phyloP scores from a whole-genome alignment of 2,329 filamentous ascomycete genomes.

The Xylariaceae sp. region DNA sequence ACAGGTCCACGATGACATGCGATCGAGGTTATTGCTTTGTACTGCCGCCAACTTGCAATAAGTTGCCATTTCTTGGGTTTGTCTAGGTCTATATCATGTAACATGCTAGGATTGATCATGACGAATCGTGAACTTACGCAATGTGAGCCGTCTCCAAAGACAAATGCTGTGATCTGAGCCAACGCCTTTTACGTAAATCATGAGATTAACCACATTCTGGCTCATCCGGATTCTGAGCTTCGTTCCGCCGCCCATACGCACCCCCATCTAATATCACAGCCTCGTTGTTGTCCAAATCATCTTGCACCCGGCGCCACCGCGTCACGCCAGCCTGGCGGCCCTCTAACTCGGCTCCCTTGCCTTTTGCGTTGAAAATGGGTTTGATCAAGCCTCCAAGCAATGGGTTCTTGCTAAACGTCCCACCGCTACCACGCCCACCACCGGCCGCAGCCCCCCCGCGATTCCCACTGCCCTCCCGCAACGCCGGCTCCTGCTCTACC shows the following conservation, averaged over 20 bases:
- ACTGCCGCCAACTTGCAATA: too few species aligned
- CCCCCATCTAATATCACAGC: constrained; percentile 56
- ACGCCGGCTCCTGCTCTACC: constrained; percentile 10
- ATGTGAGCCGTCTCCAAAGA: too few species aligned
- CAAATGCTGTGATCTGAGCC: too few species aligned
- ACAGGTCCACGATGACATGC: too few species aligned
- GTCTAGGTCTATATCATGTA: too few species aligned
- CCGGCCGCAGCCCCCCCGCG: constrained; percentile 8
- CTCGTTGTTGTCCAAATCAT: constrained; percentile 56
- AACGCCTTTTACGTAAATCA: too few species aligned
- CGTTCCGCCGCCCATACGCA: constrained; percentile 32
- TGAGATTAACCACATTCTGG: too few species aligned
- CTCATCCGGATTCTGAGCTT: too few species aligned
- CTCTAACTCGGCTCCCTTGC: constrained; percentile 41
- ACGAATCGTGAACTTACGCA: too few species aligned
- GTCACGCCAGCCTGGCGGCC: constrained; percentile 39
- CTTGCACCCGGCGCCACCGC: constrained; percentile 57
- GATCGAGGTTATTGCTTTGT: too few species aligned
- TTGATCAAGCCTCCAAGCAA: constrained; percentile 61
- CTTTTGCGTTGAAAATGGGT: constrained; percentile 55
- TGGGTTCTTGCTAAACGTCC: constrained; percentile 66
- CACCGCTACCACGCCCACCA: constrained; percentile 34
- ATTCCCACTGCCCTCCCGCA: constrained; percentile 31
- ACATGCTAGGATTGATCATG: too few species aligned
- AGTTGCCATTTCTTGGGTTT: too few species aligned